Evolutionary conservation across 2,329 filamentous ascomycete genomes (phyloP).

Genomic region (Aspergillus sp.): DNA sequence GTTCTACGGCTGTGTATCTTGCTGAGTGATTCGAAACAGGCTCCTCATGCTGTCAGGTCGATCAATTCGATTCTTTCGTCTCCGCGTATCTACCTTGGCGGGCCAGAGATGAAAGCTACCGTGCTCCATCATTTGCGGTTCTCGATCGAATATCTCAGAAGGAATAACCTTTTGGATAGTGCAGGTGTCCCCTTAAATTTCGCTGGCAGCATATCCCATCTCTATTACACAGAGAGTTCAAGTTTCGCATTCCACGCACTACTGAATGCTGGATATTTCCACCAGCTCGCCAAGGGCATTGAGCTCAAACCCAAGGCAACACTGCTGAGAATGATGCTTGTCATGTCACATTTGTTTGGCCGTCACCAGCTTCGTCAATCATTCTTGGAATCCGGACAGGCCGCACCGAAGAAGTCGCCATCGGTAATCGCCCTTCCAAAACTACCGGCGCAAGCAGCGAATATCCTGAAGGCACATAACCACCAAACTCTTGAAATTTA

Average conservation of each 20-base stretch:
- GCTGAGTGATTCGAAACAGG: constrained; percentile 55
- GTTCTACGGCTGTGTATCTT: constrained; percentile 60
- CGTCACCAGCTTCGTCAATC: constrained; percentile 41
- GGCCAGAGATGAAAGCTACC: constrained; percentile 56
- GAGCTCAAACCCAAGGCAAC: constrained; percentile 41
- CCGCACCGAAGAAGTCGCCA: constrained; percentile 47
- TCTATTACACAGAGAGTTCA: constrained; percentile 68
- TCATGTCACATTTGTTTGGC: constrained; percentile 62
- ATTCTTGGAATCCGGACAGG: constrained; percentile 27
- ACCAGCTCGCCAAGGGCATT: constrained; percentile 52
- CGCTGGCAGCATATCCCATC: constrained; percentile 57
- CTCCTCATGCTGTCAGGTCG: constrained; percentile 51
- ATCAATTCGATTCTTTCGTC: constrained; percentile 61
- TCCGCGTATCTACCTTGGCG: constrained; percentile 60
- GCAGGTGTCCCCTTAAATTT: constrained; percentile 61
- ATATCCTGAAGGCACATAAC: constrained; percentile 55
- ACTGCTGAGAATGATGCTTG: constrained; percentile 54
- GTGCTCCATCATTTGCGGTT: constrained; percentile 70
- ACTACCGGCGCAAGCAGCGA: constrained; percentile 49
- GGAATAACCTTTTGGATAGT: constrained; percentile 55
- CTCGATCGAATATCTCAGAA: constrained; percentile 67
- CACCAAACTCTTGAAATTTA: constrained; percentile 56
- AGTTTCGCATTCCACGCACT: constrained; percentile 69
- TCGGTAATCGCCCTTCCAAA: constrained; percentile 58
- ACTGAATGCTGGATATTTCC: constrained; percentile 61